A percentile compares a stretch with the other conserved stretches of the same genome.
These are phyloP conservation scores for Amphichorda felina DNA, from an alignment of 2,329 filamentous ascomycete species.

Conservation along the genomic window DNA sequence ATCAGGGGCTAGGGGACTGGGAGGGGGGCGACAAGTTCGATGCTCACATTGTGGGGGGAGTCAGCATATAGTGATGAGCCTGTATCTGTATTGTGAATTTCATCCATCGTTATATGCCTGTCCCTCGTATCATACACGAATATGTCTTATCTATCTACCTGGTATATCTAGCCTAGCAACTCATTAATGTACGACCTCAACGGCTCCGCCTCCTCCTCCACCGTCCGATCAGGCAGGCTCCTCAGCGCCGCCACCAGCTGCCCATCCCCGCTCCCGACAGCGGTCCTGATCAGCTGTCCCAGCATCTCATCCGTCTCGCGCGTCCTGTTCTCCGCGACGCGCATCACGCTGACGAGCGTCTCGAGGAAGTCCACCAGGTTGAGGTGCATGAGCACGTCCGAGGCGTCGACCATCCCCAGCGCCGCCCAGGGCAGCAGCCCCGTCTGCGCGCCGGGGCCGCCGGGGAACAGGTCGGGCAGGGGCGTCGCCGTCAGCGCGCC, in stretches of 20 bases:
- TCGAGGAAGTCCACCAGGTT: conserved; percentile 43
- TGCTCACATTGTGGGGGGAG: too few species aligned
- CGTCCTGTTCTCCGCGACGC: conserved; percentile 23
- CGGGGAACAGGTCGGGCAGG: conserved; percentile 11
- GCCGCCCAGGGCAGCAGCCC: conserved; percentile 39
- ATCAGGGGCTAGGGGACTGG: too few species aligned
- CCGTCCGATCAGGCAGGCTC: conserved; percentile 32
- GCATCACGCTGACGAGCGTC: conserved; percentile 33
- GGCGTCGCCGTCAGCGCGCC: conserved; percentile 17
- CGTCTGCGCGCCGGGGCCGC: conserved; percentile 9
- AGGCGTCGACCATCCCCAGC: conserved; percentile 36
- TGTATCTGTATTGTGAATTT: too few species aligned
- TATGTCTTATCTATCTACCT: not conserved
- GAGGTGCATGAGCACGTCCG: conserved; percentile 37
- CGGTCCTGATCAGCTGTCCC: conserved; percentile 26
- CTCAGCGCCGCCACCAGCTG: conserved; percentile 24
- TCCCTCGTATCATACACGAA: too few species aligned
- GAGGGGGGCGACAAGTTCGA: too few species aligned
- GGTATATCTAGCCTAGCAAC: conserved; percentile 19
- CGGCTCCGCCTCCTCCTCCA: conserved; percentile 39
- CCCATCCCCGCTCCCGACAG: conserved; percentile 21
- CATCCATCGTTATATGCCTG: too few species aligned
- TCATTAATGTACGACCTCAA: conserved; percentile 28
- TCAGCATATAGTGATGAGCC: too few species aligned
- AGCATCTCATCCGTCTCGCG: conserved; percentile 22